Evolutionary conservation across 2,329 filamentous ascomycete species (phyloP).

Genomic region (Diaporthe sp.): DNA sequence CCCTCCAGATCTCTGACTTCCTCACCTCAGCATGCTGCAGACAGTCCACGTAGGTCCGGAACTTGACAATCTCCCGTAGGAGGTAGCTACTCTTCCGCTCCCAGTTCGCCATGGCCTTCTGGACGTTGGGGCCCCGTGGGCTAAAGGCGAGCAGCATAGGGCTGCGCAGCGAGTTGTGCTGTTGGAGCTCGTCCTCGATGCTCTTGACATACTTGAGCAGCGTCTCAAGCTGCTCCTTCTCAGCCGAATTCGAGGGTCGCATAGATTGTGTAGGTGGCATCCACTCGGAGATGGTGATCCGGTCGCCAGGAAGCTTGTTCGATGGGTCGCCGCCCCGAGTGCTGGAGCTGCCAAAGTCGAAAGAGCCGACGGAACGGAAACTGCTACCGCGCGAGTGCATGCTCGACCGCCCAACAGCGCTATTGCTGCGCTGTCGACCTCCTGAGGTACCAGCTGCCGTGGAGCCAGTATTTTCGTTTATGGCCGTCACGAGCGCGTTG

Average conservation of each 20-base stretch:
- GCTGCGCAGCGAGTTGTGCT: slow-evolving; percentile 88
- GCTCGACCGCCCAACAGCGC: slow-evolving; percentile 60
- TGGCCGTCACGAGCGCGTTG: slow-evolving; percentile 65
- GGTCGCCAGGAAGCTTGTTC: slow-evolving; percentile 83
- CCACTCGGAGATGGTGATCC: slow-evolving; percentile 89
- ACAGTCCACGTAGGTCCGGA: slow-evolving; percentile 92
- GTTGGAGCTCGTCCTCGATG: slow-evolving; percentile 87
- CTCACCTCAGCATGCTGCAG: slow-evolving; percentile 78
- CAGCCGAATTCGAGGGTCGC: slow-evolving; percentile 83
- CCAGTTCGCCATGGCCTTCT: slow-evolving; percentile 95
- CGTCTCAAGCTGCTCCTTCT: slow-evolving; percentile 83
- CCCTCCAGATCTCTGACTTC: slow-evolving; percentile 79
- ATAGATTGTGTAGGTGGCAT: slow-evolving; percentile 89
- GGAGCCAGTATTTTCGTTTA: slow-evolving; percentile 60
- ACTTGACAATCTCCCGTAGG: slow-evolving; percentile 95
- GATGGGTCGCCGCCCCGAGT: slow-evolving; percentile 52
- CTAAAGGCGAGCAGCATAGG: slow-evolving; percentile 93
- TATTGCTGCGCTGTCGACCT: slow-evolving; percentile 60
- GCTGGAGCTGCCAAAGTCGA: slow-evolving; percentile 72
- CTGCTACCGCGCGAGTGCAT: slow-evolving; percentile 62
- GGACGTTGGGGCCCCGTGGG: slow-evolving; percentile 83
- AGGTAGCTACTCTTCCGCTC: slow-evolving; percentile 95
- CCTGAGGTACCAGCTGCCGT: slow-evolving; percentile 51
- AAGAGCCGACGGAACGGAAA: slow-evolving; percentile 65
- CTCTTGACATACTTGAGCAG: slow-evolving; percentile 84